These are phyloP conservation scores for Acer negundo DNA, from an alignment of 345 rosid genomes.

Conservation along the genomic window DNA sequence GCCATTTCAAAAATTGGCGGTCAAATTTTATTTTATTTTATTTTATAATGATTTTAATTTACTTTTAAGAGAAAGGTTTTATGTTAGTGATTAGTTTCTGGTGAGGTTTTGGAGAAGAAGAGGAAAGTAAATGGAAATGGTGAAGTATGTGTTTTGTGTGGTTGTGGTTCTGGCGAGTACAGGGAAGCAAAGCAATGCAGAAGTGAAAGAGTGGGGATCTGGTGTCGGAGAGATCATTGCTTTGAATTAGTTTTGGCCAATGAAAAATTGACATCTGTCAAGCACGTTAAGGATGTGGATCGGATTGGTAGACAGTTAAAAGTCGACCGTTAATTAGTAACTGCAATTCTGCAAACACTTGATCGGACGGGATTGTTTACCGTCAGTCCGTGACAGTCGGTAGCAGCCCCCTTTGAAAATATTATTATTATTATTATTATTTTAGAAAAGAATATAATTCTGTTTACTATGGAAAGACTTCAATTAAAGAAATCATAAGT, in stretches of 20 bases:
- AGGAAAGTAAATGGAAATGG: background rate
- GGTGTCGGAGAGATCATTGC: background rate
- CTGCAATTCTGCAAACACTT: background rate
- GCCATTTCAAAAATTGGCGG: conserved; percentile 19
- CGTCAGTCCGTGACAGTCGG: no score
- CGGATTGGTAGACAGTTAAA: background rate
- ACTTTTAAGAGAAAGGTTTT: background rate
- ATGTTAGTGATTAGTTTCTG: background rate
- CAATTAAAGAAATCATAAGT: background rate
- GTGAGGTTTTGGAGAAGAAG: background rate
- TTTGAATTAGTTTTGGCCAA: background rate
- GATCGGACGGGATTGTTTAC: no score
- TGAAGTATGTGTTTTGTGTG: background rate
- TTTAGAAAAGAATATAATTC: no score
- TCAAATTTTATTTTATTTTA: background rate
- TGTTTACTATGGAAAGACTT: no score
- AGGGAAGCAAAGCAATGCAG: no score
- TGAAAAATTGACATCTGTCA: background rate
- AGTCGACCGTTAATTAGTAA: conserved; percentile 2
- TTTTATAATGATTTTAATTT: background rate
- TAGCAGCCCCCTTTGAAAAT: background rate
- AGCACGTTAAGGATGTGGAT: background rate
- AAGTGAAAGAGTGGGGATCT: background rate
- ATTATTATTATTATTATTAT: background rate
- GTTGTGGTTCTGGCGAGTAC: background rate